These are phyloP conservation scores for Crucihimalaya himalaica DNA, from an alignment of 345 rosid species.

Conservation along the genomic window DNA sequence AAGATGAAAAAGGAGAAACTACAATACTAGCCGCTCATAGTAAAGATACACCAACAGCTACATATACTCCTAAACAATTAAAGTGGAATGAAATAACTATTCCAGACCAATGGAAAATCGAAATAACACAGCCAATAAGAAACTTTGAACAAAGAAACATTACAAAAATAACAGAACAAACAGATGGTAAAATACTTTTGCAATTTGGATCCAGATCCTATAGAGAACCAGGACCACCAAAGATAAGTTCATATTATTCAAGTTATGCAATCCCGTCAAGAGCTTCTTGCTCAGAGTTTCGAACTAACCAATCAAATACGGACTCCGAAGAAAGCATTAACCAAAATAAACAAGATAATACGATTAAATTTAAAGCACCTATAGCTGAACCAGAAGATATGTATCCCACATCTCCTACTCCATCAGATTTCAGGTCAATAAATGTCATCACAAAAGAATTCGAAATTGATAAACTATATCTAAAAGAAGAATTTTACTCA, in stretches of 20 bases:
- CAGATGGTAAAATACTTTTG: neutral
- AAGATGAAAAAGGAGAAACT: conserved; percentile 2
- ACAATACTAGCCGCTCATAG: neutral
- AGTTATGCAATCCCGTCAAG: no score
- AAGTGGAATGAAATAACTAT: neutral
- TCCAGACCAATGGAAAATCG: neutral
- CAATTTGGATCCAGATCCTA: neutral
- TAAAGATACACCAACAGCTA: neutral
- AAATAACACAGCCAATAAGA: neutral
- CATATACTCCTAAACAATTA: neutral
- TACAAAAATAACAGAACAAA: neutral
- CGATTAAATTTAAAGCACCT: no score
- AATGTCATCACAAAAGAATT: no score
- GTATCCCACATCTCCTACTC: no score
- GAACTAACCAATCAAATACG: no score
- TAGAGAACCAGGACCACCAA: neutral
- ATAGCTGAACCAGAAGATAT: no score
- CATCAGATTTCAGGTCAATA: no score
- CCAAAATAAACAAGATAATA: no score
- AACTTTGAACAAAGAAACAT: neutral
- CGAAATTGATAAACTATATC: no score
- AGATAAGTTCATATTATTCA: neutral
- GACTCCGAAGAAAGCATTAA: no score
- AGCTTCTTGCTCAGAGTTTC: neutral
- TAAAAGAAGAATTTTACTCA: neutral